phyloP scores from a whole-genome alignment of 305 asterid species.

The Galium porrigens region DNA sequence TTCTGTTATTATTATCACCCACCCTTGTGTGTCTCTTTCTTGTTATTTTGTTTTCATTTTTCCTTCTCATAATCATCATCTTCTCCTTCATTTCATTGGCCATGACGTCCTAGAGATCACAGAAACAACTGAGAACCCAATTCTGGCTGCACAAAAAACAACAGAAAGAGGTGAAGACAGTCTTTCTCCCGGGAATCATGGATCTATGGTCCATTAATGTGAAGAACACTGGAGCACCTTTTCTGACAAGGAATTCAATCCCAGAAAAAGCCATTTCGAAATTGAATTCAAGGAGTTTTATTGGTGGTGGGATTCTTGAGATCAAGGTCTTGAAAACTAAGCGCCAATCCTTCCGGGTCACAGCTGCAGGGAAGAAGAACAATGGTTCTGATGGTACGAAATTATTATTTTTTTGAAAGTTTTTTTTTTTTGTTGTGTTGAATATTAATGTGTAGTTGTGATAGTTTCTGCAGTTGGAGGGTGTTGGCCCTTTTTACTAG shows the following conservation, averaged over 20 bases:
- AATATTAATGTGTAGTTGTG: neutral
- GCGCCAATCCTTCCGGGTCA: constrained; percentile 15
- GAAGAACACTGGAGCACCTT: constrained; percentile 13
- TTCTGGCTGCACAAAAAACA: neutral
- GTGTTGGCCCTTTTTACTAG: neutral
- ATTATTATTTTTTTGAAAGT: constrained; percentile 2
- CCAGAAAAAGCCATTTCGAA: constrained; percentile 10
- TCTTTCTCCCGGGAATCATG: constrained; percentile 6
- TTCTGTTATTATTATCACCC: neutral
- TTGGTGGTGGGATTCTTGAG: constrained; percentile 13
- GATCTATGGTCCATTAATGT: constrained; percentile 15
- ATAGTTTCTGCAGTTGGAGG: neutral
- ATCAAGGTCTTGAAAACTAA: constrained; percentile 11
- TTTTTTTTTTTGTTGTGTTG: neutral
- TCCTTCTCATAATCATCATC: constrained; percentile 7
- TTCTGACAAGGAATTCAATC: constrained; percentile 16
- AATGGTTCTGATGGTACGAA: constrained; percentile 12
- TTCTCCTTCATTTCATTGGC: neutral
- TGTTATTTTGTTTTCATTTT: neutral
- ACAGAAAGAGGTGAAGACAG: neutral
- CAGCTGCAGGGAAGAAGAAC: constrained; percentile 17
- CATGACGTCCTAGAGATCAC: constrained; percentile 9
- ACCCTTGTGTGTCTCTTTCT: constrained; percentile 1
- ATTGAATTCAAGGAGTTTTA: constrained; percentile 14
- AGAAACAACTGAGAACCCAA: constrained; percentile 1